Evolutionary conservation across 2,329 filamentous ascomycete genomes (phyloP).

Genomic region (Beauveria bassiana): DNA sequence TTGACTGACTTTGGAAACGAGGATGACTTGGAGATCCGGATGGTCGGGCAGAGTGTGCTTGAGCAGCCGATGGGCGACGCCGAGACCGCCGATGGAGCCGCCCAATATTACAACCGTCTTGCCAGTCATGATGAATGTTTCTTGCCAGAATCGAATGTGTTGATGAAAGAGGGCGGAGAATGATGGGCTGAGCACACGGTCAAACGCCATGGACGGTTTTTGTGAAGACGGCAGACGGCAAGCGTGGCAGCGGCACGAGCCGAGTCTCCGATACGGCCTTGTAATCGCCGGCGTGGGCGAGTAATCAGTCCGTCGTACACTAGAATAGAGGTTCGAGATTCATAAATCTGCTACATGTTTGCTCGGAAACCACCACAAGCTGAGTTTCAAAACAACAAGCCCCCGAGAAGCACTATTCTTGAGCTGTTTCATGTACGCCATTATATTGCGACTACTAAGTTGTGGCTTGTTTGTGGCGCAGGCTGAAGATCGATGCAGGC

Average conservation of each 20-base stretch:
- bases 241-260: not conserved
- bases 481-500: not conserved
- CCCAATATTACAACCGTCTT: conserved; percentile 48
- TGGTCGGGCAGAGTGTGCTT: conserved; percentile 39
- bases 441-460: too few species aligned
- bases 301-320: not conserved
- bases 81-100: conserved; percentile 45
- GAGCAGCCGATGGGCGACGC: conserved; percentile 45
- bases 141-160: not conserved
- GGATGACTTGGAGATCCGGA: conserved; percentile 43
- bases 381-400: not conserved
- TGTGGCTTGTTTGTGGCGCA: not conserved
- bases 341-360: not conserved
- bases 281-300: not conserved
- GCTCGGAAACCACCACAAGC: not conserved
- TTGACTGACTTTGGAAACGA: conserved; percentile 44
- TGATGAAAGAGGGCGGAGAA: not conserved
- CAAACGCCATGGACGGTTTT: not conserved
- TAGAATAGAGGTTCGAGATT: not conserved
- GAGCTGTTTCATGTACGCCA: not conserved
- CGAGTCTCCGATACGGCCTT: not conserved
- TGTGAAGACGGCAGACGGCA: not conserved
- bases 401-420: not conserved
- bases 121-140: conserved; percentile 12
- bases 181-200: not conserved